Evolutionary conservation across 371 early-diverging fungal species (phyloP).

Genomic region (Mucor piriformis): DNA sequence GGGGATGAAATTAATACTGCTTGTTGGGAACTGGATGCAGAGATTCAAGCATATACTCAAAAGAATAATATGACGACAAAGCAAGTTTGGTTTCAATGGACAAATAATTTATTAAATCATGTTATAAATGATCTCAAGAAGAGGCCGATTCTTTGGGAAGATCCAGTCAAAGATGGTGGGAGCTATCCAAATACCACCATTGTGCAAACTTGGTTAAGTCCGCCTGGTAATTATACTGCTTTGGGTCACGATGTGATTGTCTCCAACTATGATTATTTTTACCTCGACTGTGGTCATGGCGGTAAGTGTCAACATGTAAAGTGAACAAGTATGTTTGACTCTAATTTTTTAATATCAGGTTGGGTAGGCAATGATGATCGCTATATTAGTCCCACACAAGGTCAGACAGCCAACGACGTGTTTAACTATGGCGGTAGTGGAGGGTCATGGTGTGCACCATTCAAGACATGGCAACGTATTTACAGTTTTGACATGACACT

Average conservation of each 20-base stretch:
- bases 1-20: constrained; percentile 76
- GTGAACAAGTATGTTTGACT: background rate
- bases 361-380: constrained; percentile 50
- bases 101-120: constrained; percentile 30
- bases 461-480: constrained; percentile 47
- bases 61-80: constrained; percentile 20
- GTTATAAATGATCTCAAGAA: constrained; percentile 11
- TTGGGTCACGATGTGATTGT: constrained; percentile 53
- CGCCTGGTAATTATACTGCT: constrained; percentile 35
- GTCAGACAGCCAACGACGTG: constrained; percentile 26
- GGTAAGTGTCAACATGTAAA: constrained; percentile 24
- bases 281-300: constrained; percentile 65
- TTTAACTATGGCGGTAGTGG: constrained; percentile 54
- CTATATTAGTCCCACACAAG: constrained; percentile 41
- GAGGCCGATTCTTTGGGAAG: constrained; percentile 34
- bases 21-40: constrained; percentile 56
- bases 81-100: constrained; percentile 39
- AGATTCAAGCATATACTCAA: constrained; percentile 27
- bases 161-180: constrained; percentile 27
- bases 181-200: constrained; percentile 33
- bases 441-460: constrained; percentile 72
- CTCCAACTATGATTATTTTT: constrained; percentile 55
- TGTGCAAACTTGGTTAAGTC: constrained; percentile 57
- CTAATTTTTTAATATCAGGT: constrained; percentile 15
- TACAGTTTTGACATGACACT: constrained; percentile 55